Evolutionary conservation across 2,329 filamentous ascomycete genomes (phyloP).

Genomic region (Penicillium crustosum): DNA sequence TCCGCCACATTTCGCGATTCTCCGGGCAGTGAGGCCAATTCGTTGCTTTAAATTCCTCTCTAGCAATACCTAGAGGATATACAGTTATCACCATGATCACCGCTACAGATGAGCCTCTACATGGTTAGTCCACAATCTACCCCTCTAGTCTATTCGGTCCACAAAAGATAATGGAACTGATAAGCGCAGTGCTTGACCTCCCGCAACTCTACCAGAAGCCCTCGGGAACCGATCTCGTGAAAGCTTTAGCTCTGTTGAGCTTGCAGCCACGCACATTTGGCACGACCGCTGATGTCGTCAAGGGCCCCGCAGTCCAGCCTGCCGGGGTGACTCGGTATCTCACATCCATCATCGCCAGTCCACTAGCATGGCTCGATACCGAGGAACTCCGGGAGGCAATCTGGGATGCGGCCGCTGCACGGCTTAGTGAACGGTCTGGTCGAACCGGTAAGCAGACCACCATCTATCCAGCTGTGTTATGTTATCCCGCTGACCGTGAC

Average conservation of each 20-base stretch:
- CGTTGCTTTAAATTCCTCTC: constrained; percentile 1
- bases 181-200: constrained; percentile 64
- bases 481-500: constrained; percentile 16
- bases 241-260: constrained; percentile 65
- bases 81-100: constrained; percentile 33
- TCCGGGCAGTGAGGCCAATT: constrained; percentile 5
- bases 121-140: constrained; percentile 32
- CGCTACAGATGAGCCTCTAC: constrained; percentile 40
- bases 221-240: constrained; percentile 61
- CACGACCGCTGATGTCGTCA: constrained; percentile 29
- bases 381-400: constrained; percentile 45
- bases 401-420: constrained; percentile 75
- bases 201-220: constrained; percentile 82
- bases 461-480: neutral
- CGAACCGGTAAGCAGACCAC: constrained; percentile 56
- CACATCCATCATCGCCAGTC: constrained; percentile 48
- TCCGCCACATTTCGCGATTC: neutral
- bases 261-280: constrained; percentile 58
- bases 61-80: neutral
- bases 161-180: constrained; percentile 32
- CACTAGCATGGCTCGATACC: constrained; percentile 47
- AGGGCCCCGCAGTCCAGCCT: constrained; percentile 37
- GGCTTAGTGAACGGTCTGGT: constrained; percentile 83
- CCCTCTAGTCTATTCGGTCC: constrained; percentile 14
- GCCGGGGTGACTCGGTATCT: constrained; percentile 47